Base-by-base conservation (phyloP, 495 filamentous ascomycete genomes). In the Aspergillus sparsus region DNA sequence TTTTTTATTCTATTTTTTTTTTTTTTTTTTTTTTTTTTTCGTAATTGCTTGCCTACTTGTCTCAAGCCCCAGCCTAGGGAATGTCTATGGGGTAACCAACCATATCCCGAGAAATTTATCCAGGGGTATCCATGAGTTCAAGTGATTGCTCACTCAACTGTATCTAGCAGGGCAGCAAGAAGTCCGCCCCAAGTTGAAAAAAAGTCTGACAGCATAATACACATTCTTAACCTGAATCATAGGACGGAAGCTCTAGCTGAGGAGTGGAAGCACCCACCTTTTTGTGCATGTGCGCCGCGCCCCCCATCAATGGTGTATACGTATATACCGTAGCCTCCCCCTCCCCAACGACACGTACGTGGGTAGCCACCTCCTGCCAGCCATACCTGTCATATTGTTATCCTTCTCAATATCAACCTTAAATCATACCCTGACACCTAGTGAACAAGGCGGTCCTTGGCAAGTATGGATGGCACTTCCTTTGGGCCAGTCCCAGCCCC, bases 401-500 rank as follows among this genome's bases (percentile, higher is more conserved):
- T 12, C 15, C 13, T 12, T 41, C n/a, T 52, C n/a, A 13, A 12
- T 35, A 7, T 11, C 13, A 33, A 52, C 12, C 36, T 33, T 16
- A 41, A 52, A 41, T 16, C 35, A 21, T 5, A 10, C 37, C 3
- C 37, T 41, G 10, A 10, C 37, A 11, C 37, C 37, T 41, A n/a
- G n/a, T n/a, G n/a, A n/a, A n/a, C n/a, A 3, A 27, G 21, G 37
- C n/a, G 4, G 2, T 2, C 37, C 32, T 16, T 12, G 12, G 11
- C 34, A 39, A 11, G 11, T 11, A 58, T 58, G 55, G 55, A 58
- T 32, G 55, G 5, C 46, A 33, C 13, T 34, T n/a, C 10, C 2
- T 37, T 50, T 50, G 55, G 55, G 34, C 55, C 55, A 33, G 32
- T 3, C 11, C 11, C 55, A 35, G 55, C 55, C 44, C 76, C 75